These are phyloP conservation scores for Kwoniella bestiolae DNA, from an alignment of 768 basidiomycete genomes.

Conservation along the genomic window DNA sequence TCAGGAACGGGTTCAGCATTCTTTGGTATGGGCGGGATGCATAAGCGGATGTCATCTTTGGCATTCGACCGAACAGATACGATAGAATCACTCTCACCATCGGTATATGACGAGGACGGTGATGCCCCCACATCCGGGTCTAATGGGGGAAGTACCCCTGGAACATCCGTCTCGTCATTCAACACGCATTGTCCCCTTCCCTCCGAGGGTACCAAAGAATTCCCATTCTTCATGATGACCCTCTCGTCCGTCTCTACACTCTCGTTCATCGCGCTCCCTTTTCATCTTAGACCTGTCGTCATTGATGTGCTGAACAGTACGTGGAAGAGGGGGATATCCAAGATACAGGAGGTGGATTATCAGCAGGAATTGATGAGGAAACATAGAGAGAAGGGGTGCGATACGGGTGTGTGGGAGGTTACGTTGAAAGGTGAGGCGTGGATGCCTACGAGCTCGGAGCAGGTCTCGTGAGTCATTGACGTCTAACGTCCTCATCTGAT, in stretches of 20 bases:
- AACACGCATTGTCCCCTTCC: slow-evolving; percentile 42
- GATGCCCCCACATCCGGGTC: background rate
- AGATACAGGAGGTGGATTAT: slow-evolving; percentile 43
- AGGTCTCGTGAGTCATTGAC: slow-evolving; percentile 47
- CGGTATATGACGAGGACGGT: background rate
- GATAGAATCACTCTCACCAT: slow-evolving; percentile 18
- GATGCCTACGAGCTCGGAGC: slow-evolving; percentile 44
- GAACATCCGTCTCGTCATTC: slow-evolving; percentile 45
- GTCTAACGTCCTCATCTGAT: background rate
- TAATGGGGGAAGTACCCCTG: slow-evolving; percentile 30
- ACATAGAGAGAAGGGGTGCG: slow-evolving; percentile 47
- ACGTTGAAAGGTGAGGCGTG: slow-evolving; percentile 40
- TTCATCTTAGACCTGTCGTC: slow-evolving; percentile 34
- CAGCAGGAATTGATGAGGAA: slow-evolving; percentile 42
- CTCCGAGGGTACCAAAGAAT: slow-evolving; percentile 20
- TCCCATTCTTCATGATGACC: slow-evolving; percentile 48
- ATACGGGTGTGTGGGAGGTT: slow-evolving; percentile 51
- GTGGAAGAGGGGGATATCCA: slow-evolving; percentile 41
- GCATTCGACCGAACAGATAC: slow-evolving; percentile 36
- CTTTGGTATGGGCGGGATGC: slow-evolving; percentile 14
- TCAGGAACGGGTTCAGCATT: slow-evolving; percentile 22
- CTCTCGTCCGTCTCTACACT: slow-evolving; percentile 43
- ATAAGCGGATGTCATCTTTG: slow-evolving; percentile 29
- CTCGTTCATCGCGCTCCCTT: slow-evolving; percentile 47
- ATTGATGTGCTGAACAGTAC: slow-evolving; percentile 38